Evolutionary conservation across 345 rosid genomes (phyloP).

Genomic region (Reutealis trisperma): DNA sequence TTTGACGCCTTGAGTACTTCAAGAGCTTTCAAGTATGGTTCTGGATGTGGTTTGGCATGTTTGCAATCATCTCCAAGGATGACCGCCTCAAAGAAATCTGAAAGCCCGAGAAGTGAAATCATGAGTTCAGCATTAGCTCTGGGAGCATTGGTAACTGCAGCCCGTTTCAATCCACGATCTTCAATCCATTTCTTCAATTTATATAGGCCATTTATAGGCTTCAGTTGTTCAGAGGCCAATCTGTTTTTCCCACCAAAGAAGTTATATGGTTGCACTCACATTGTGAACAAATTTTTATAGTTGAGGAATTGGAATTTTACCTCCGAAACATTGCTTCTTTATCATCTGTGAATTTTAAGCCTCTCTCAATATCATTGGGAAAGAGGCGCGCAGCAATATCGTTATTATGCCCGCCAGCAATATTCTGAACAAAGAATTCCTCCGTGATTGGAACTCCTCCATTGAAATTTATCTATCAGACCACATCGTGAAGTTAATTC

Average conservation of each 20-base stretch:
- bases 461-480: conserved; percentile 76
- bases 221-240: conserved; percentile 61
- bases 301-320: conserved; percentile 34
- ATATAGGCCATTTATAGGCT: conserved; percentile 64
- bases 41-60: conserved; percentile 83
- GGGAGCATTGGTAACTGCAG: conserved; percentile 97
- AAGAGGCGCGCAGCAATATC: conserved; percentile 68
- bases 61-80: conserved; percentile 80
- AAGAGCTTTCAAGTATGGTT: conserved; percentile 85
- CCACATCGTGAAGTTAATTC: conserved; percentile 1
- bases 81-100: conserved; percentile 72
- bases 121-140: conserved; percentile 82
- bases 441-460: conserved; percentile 85
- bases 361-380: conserved; percentile 67
- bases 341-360: conserved; percentile 60
- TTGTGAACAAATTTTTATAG: background rate
- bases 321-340: conserved; percentile 82
- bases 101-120: conserved; percentile 74
- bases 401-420: conserved; percentile 79
- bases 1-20: conserved; percentile 72
- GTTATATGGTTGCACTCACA: conserved; percentile 3
- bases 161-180: conserved; percentile 78
- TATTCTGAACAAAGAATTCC: conserved; percentile 59
- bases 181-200: conserved; percentile 82
- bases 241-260: conserved; percentile 38